Percentiles rank a stretch among this genome's conserved stretches.
phyloP scores from a whole-genome alignment of 2,329 filamentous ascomycete genomes.

The Periconia sp. region DNA sequence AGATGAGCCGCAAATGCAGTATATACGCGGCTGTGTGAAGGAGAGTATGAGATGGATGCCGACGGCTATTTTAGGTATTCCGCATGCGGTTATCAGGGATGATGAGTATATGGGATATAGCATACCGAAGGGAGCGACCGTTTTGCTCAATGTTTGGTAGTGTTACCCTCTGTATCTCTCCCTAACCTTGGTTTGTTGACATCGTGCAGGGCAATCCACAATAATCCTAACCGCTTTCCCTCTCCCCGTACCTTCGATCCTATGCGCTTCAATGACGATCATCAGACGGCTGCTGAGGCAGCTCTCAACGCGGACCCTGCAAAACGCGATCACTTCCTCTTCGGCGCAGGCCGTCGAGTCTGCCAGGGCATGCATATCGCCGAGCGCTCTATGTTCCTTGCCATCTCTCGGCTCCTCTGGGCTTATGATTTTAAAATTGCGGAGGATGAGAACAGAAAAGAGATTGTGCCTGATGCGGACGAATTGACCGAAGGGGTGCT shows the following conservation, averaged over 20 bases:
- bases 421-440: conserved; percentile 27
- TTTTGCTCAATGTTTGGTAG: conserved; percentile 40
- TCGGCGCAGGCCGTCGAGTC: conserved; percentile 44
- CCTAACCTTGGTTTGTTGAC: not conserved
- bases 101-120: conserved; percentile 33
- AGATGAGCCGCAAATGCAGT: conserved; percentile 23
- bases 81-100: conserved; percentile 22
- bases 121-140: conserved; percentile 42
- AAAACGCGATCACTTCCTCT: conserved; percentile 42
- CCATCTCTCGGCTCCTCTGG: conserved; percentile 38
- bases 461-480: conserved; percentile 10
- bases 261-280: conserved; percentile 22
- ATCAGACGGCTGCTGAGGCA: conserved; percentile 14
- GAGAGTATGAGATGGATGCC: conserved; percentile 30
- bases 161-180: not conserved
- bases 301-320: conserved; percentile 16
- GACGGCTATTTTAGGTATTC: conserved; percentile 17
- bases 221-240: conserved; percentile 15
- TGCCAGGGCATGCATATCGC: conserved; percentile 43
- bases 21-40: conserved; percentile 27
- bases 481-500: conserved; percentile 15
- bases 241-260: conserved; percentile 25
- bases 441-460: conserved; percentile 8
- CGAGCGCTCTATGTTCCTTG: conserved; percentile 32
- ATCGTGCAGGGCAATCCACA: conserved; percentile 15